Conservation (phyloP, 768 basidiomycete genomes). For the Sporobolomyces pararoseus region DNA sequence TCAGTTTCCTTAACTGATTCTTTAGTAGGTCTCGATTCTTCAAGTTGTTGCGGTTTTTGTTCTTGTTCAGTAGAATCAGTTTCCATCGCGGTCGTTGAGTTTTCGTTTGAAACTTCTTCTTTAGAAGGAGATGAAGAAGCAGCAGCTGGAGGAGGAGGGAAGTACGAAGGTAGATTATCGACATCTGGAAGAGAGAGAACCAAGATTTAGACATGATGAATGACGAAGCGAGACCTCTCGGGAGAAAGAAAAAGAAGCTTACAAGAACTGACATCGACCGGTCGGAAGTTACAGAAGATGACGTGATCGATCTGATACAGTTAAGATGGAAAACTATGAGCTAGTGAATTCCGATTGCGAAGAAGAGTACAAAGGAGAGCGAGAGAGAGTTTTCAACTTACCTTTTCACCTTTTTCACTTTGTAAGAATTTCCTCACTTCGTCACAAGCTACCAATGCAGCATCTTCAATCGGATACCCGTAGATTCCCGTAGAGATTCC, state of each 20-base stretch:
- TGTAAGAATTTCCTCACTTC: slow-evolving; percentile 35
- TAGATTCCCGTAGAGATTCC: slow-evolving; percentile 38
- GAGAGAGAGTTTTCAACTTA: neutral
- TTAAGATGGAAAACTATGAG: too few relatives aligned
- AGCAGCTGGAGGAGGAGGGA: slow-evolving; percentile 23
- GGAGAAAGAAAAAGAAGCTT: neutral
- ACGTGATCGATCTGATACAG: slow-evolving; percentile 32
- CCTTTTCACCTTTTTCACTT: slow-evolving; percentile 17
- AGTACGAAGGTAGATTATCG: slow-evolving; percentile 31
- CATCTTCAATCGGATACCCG: slow-evolving; percentile 35
- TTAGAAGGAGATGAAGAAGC: neutral
- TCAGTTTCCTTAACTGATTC: neutral
- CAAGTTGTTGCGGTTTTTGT: neutral
- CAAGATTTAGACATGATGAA: too few relatives aligned
- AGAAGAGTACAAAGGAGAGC: neutral
- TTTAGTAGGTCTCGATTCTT: too few relatives aligned
- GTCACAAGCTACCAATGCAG: slow-evolving; percentile 28
- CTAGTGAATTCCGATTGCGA: neutral
- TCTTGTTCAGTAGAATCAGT: neutral
- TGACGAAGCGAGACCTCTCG: too few relatives aligned
- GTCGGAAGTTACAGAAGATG: slow-evolving; percentile 37
- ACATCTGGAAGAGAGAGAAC: slow-evolving; percentile 15
- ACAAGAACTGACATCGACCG: slow-evolving; percentile 34
- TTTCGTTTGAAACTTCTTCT: neutral
- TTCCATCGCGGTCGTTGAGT: neutral